A percentile compares a stretch with the other conserved stretches of the same genome.
Conservation (phyloP, 1,284 basidiomycete genomes). For the Fomitopsis betulina region DNA sequence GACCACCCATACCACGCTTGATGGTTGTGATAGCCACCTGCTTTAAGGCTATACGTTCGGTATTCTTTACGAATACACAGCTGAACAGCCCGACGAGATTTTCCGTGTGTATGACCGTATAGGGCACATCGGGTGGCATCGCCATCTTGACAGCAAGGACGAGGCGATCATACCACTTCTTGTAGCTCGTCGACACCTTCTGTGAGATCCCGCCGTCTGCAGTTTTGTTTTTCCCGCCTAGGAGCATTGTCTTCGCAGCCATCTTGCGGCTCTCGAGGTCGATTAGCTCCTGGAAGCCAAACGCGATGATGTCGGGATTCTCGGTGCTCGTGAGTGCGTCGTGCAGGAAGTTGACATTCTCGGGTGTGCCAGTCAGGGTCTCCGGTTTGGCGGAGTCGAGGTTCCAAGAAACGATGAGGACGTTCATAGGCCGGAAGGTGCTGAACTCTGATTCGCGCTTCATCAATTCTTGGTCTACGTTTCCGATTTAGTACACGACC, state of each 20-base stretch:
- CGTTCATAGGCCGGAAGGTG: slow-evolving; percentile 71
- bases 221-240: slow-evolving; percentile 68
- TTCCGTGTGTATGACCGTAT: slow-evolving; percentile 81
- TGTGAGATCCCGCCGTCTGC: slow-evolving; percentile 66
- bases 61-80: slow-evolving; percentile 80
- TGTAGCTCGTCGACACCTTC: slow-evolving; percentile 81
- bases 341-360: slow-evolving; percentile 71
- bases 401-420: slow-evolving; percentile 93
- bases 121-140: slow-evolving; percentile 66
- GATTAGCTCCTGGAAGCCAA: slow-evolving; percentile 95
- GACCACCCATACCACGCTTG: slow-evolving; percentile 89
- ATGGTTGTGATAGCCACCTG: slow-evolving; percentile 77
- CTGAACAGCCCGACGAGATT: slow-evolving; percentile 89
- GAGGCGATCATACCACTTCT: slow-evolving; percentile 85
- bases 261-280: slow-evolving; percentile 91
- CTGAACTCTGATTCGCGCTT: slow-evolving; percentile 78
- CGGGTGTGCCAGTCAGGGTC: slow-evolving; percentile 54
- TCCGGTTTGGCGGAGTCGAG: slow-evolving; percentile 86
- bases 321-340: slow-evolving; percentile 69
- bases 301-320: slow-evolving; percentile 84
- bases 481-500: background rate
- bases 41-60: slow-evolving; percentile 54
- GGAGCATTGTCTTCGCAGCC: slow-evolving; percentile 84
- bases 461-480: slow-evolving; percentile 68
- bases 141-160: slow-evolving; percentile 64